Base-by-base conservation (phyloP, 2,329 filamentous ascomycete genomes). In the Aureobasidium leucospermi region DNA sequence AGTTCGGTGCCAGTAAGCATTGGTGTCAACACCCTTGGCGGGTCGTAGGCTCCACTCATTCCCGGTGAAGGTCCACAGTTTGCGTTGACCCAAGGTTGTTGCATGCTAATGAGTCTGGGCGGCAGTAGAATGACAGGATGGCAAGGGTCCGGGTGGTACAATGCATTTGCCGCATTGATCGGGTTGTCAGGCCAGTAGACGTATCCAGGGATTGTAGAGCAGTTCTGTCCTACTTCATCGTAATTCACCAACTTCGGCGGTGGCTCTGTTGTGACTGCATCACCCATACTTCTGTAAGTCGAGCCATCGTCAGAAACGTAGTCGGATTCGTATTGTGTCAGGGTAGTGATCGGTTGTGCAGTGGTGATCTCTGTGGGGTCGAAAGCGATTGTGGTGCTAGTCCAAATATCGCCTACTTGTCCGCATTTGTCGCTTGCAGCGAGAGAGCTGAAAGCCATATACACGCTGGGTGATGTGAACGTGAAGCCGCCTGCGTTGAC, bases 391-490 rank as follows among this genome's bases (percentile, higher is more conserved):
- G 61, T 62, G 6, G 57, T 62, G 31, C 34, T 58, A 13, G 53
- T 57, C 61, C 58, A 62, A 19, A 19, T 23, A 9, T 53, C 52
- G 42, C 61, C 61, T 45, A 62, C 58, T 32, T 43, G 52, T 6
- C 61, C 61, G 38, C 61, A 62, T 38, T 6, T 36, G 34, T 62
- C 57, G 15, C 39, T 58, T 29, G 61, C 61, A 11, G 28, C 47
- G 9, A 62, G 31, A 1, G 58, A 58, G 28, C 46, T 60, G 15
- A 62, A 62, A 8, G 57, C 58, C 48, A 62, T 53, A 31, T 62
- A 62, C 13, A 62, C 61, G 29, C 61, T 62, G 10, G 61, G 61
- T 6, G 61, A 62, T 4, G 61, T 62, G 34, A 62, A 60, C 16
- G 53, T 62, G 43, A 58, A 62, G 28, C 61, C 61, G 19, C 59